Conservation (phyloP, 179 eudicot genomes). For the Patellifolia procumbens region DNA sequence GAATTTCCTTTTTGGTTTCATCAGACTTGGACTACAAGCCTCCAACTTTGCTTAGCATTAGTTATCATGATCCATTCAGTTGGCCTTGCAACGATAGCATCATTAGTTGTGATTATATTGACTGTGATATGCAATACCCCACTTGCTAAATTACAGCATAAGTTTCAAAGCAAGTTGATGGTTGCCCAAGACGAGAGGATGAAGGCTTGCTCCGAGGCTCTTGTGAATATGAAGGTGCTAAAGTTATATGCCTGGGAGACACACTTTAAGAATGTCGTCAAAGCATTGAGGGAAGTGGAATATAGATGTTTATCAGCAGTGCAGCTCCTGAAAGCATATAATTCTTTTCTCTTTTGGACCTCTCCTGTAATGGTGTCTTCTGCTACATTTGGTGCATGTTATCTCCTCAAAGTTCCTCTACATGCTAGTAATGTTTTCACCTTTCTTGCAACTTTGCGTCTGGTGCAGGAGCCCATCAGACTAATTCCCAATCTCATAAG, state of each 20-base stretch:
- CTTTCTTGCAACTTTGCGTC: conserved; percentile 69
- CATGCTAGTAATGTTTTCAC: conserved; percentile 81
- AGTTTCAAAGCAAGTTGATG: conserved; percentile 67
- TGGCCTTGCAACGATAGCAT: conserved; percentile 39
- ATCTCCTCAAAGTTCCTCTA: conserved; percentile 55
- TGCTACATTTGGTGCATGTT: conserved; percentile 80
- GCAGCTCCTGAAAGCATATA: conserved; percentile 52
- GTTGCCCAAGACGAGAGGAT: conserved; percentile 69
- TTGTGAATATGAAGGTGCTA: conserved; percentile 79
- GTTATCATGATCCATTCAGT: conserved; percentile 33
- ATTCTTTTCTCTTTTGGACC: conserved; percentile 62
- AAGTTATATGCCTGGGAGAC: conserved; percentile 84
- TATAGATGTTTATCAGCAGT: conserved; percentile 55
- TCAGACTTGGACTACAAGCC: conserved; percentile 41
- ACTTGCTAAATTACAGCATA: conserved; percentile 63
- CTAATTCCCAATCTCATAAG: conserved; percentile 70
- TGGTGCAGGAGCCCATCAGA: conserved; percentile 79
- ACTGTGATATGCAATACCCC: conserved; percentile 40
- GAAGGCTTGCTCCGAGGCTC: conserved; percentile 62
- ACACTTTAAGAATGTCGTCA: conserved; percentile 54
- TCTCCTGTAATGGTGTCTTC: conserved; percentile 69
- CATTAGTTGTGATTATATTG: conserved; percentile 36
- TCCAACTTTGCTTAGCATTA: conserved; percentile 40
- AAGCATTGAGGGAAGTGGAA: conserved; percentile 49
- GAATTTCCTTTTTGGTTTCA: conserved; percentile 51